A percentile compares a stretch with the other conserved stretches of the same genome.
These are phyloP conservation scores for Priceomyces fermenticarens DNA, from an alignment of 805 yeast species.

Conservation along the genomic window DNA sequence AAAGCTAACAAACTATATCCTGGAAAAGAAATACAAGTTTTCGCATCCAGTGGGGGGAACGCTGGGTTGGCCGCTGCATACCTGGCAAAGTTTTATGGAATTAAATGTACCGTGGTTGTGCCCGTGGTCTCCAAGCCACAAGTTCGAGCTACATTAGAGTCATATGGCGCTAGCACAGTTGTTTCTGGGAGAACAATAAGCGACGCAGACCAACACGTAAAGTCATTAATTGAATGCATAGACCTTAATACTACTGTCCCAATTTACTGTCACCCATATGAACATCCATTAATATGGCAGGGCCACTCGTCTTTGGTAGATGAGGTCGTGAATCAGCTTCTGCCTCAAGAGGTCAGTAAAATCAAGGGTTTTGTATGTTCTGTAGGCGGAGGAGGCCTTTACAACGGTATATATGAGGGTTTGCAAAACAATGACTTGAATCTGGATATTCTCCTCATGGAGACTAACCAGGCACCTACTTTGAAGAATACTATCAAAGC, in stretches of 20 bases:
- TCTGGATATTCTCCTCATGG: constrained; percentile 43
- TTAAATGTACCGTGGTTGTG: constrained; percentile 58
- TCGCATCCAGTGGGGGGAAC: constrained; percentile 56
- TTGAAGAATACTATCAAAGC: constrained; percentile 49
- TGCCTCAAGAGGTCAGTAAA: constrained; percentile 12
- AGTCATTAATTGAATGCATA: constrained; percentile 18
- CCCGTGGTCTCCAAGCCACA: constrained; percentile 48
- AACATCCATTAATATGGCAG: constrained; percentile 50
- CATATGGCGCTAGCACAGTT: constrained; percentile 50
- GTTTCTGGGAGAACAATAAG: constrained; percentile 45
- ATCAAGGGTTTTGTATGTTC: constrained; percentile 51
- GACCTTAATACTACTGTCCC: constrained; percentile 24
- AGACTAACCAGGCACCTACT: constrained; percentile 63
- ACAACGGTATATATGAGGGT: constrained; percentile 50
- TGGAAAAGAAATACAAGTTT: constrained; percentile 34
- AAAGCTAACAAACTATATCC: constrained; percentile 15
- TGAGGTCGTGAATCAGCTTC: constrained; percentile 33
- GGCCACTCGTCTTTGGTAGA: constrained; percentile 51
- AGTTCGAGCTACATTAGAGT: constrained; percentile 44
- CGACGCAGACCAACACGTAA: constrained; percentile 49
- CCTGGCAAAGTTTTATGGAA: constrained; percentile 35
- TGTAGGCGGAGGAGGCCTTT: constrained; percentile 58
- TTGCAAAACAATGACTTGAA: constrained; percentile 23
- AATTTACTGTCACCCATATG: constrained; percentile 56
- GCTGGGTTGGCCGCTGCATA: constrained; percentile 56